Conservation (phyloP, 2,329 filamentous ascomycete genomes). For the Colletotrichum lupini region DNA sequence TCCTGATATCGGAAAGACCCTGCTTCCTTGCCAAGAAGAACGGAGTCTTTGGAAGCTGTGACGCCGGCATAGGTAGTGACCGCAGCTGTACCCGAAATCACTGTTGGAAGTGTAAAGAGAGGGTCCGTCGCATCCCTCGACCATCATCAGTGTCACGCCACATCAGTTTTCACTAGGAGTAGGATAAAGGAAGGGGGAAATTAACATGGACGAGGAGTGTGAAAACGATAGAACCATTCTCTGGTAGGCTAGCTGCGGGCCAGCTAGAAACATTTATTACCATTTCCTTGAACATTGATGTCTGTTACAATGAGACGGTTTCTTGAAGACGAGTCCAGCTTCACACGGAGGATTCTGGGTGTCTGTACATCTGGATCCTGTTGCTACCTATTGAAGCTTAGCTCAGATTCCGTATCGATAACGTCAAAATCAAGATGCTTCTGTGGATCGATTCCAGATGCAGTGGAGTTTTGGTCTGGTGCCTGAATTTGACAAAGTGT, state of each 20-base stretch:
- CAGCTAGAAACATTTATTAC: neutral
- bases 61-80: conserved; percentile 44
- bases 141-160: conserved; percentile 16
- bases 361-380: neutral
- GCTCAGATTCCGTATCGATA: neutral
- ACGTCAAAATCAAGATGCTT: neutral
- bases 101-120: conserved; percentile 51
- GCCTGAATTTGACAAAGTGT: conserved; percentile 4
- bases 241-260: neutral
- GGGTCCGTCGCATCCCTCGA: conserved; percentile 27
- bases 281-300: neutral
- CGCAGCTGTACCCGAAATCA: conserved; percentile 44
- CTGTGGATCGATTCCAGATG: conserved; percentile 7
- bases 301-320: neutral
- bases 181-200: neutral
- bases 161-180: conserved; percentile 9
- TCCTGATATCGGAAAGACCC: conserved; percentile 50
- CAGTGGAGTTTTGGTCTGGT: conserved; percentile 20
- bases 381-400: conserved; percentile 16
- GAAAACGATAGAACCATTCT: neutral
- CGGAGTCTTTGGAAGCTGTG: conserved; percentile 50
- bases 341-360: neutral
- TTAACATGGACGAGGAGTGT: neutral
- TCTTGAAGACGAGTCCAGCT: neutral
- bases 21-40: conserved; percentile 44